Evolutionary conservation across 257 asterid genomes (phyloP), one percentile per base, ranked within the genome.

Genomic region (Linaria vulgaris): DNA sequence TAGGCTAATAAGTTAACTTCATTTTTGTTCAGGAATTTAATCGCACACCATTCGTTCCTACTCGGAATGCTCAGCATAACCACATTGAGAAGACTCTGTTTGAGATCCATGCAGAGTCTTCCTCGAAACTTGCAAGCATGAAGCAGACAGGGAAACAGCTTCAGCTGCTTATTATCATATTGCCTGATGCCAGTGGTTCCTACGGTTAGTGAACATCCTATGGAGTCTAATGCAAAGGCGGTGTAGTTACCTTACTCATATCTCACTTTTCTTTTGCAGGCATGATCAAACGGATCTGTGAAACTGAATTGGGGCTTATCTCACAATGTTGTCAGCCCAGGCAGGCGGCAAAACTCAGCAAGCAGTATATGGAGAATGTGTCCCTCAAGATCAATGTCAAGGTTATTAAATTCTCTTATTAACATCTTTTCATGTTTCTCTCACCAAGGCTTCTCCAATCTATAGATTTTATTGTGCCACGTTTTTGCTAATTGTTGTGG

Each of bases 221-320:
- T 52, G 30, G 4, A 21, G 10, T 31, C 38, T 39, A 31, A 17
- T 25, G 5, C 30, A 4, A 21, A 3, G 9, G 23, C 31, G 12
- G n/a, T 68, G 11, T 47, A 9, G 27, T 9, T 67, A 13, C 46
- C 16, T 66, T n/a, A 12, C 72, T 51, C 50, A 23, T 27, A 20
- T 38, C 56, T 23, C 14, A 13, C n/a, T 44, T 24, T 43, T 45
- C 6, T 27, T 34, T 53, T 39, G n/a, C 79, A 88, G 98, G 95
- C 19, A 73, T 51, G 50, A 88, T 88, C 47, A 92, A 92, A 65
- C 69, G 90, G 14, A 69, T 85, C 0, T 92, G 96, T 23, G 97
- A 92, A 64, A 92, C 96, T 0, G 90, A 80, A 46, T 48, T 92
- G 77, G 97, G 95, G 9, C 86, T 92, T 74, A 96, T 92, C 41